These are phyloP conservation scores for Bonia amplexicaulis DNA, from an alignment of 176 grass and related monocot genomes.

Conservation along the genomic window DNA sequence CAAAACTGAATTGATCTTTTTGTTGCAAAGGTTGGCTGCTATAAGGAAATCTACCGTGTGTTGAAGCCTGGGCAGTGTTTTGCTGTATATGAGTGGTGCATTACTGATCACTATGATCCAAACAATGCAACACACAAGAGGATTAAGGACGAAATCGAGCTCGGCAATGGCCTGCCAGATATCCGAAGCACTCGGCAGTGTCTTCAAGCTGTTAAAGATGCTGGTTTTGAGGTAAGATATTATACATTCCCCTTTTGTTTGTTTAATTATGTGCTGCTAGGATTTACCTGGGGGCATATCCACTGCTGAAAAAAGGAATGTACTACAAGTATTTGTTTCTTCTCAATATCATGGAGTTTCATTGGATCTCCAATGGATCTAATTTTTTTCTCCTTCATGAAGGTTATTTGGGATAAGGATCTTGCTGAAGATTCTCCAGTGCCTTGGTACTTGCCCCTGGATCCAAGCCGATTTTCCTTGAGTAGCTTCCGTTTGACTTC, in stretches of 20 bases:
- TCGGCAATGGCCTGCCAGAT: conserved; percentile 89
- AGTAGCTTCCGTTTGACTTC: conserved; percentile 90
- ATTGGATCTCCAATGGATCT: neutral
- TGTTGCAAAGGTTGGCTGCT: conserved; percentile 70
- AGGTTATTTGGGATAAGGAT: conserved; percentile 94
- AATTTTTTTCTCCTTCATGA: conserved; percentile 28
- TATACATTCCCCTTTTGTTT: neutral
- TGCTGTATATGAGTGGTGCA: conserved; percentile 92
- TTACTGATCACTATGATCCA: conserved; percentile 80
- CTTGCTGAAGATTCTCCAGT: conserved; percentile 77
- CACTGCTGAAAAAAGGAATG: neutral
- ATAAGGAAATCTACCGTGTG: conserved; percentile 90
- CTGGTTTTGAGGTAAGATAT: conserved; percentile 79
- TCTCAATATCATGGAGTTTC: conserved; percentile 19
- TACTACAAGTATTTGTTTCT: conserved; percentile 13
- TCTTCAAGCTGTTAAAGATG: conserved; percentile 83
- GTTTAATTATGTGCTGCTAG: neutral
- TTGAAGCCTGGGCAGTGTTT: conserved; percentile 94
- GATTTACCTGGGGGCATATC: neutral
- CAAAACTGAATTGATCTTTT: conserved; percentile 17
- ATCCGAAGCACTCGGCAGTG: conserved; percentile 77
- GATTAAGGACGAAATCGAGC: conserved; percentile 87
- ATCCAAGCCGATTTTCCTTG: conserved; percentile 68
- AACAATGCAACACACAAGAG: conserved; percentile 75
- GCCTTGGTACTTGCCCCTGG: conserved; percentile 93